Base-by-base conservation (phyloP, 2,329 filamentous ascomycete genomes). In the Nemania sp. region DNA sequence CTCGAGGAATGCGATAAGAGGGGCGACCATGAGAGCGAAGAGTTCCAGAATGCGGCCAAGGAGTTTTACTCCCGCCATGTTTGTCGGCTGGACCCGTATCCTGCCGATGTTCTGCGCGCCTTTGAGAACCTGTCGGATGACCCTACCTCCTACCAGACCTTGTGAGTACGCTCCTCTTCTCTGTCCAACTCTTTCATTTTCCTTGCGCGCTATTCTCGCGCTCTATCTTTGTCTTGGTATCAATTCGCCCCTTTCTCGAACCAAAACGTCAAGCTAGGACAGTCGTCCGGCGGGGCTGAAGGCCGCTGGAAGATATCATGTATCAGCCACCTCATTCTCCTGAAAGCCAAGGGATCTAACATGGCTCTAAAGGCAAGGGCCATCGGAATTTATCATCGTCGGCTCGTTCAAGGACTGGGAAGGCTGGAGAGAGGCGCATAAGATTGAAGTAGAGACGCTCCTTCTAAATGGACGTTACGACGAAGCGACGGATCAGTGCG, bases 401-500 rank as follows among this genome's bases (percentile, higher is more conserved):
- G 64, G 67, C 6, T 50, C 48, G 0, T 50, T 55, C 22, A 57
- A 54, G 23, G 45, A 57, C 44, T 57, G 54, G 57, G 57, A 60
- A 23, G 57, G 57, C 3, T 57, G 54, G 57, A 37, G 31, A 22
- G 31, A 42, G 4, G 57, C 47, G 12, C 50, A 54, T 19, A 48
- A 57, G 4, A 57, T 60, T 19, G 24, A 54, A 26, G 57, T 14
- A 3, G 34, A 54, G 5, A 57, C 47, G 12, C 36, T 60, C 7
- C 33, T 55, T 14, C 19, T 58, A 1, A 56, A 58, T 19, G 52
- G 56, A 12, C 52, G 34, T 49, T 63, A 64, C n/a, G 66, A 68
- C 26, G 66, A 68, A 28, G 64, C 61, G 2, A 65, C 61, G 30
- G 61, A 88, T 34, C 19, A 33, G 34, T 46, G 49, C 19, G 7